A percentile compares a stretch with the other conserved stretches of the same genome.
phyloP scores from a whole-genome alignment of 495 filamentous ascomycete species.

The Aspergillus avenaceus region DNA sequence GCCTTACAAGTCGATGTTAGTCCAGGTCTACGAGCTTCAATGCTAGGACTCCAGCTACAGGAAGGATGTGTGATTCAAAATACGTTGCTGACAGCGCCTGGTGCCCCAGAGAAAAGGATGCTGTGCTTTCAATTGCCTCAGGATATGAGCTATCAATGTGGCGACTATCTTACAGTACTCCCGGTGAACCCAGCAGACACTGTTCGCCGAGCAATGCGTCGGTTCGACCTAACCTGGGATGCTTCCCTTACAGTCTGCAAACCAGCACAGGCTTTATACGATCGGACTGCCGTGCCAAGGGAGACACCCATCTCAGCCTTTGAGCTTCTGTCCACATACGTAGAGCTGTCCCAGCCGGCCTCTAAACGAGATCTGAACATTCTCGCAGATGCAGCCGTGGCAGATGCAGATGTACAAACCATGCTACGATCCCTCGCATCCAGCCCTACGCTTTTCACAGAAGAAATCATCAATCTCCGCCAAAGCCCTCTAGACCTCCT shows the following conservation, averaged over 20 bases:
- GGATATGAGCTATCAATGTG: conserved; percentile 62
- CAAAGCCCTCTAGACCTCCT: conserved; percentile 63
- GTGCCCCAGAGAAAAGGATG: conserved; percentile 57
- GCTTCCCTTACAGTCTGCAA: conserved; percentile 45
- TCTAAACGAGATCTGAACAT: conserved; percentile 48
- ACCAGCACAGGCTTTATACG: conserved; percentile 23
- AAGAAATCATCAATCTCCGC: conserved; percentile 52
- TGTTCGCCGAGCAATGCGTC: conserved; percentile 50
- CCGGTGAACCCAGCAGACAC: conserved; percentile 63
- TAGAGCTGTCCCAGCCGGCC: conserved; percentile 68
- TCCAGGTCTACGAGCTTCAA: conserved; percentile 53
- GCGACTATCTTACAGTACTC: conserved; percentile 72
- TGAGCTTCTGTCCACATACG: conserved; percentile 63
- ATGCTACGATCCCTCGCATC: conserved; percentile 28
- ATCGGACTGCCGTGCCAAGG: conserved; percentile 53
- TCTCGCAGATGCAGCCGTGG: conserved; percentile 38
- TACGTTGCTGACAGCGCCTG: conserved; percentile 49
- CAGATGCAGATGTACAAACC: conserved; percentile 24
- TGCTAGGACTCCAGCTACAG: conserved; percentile 61
- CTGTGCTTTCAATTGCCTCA: conserved; percentile 62
- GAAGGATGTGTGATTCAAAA: conserved; percentile 57
- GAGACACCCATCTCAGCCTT: conserved; percentile 53
- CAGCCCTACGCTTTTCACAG: conserved; percentile 38
- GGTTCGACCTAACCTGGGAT: conserved; percentile 60
- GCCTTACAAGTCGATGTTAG: conserved; percentile 54